phyloP scores from a whole-genome alignment of 2,329 filamentous ascomycete genomes.

The Fusarium denticulatum region DNA sequence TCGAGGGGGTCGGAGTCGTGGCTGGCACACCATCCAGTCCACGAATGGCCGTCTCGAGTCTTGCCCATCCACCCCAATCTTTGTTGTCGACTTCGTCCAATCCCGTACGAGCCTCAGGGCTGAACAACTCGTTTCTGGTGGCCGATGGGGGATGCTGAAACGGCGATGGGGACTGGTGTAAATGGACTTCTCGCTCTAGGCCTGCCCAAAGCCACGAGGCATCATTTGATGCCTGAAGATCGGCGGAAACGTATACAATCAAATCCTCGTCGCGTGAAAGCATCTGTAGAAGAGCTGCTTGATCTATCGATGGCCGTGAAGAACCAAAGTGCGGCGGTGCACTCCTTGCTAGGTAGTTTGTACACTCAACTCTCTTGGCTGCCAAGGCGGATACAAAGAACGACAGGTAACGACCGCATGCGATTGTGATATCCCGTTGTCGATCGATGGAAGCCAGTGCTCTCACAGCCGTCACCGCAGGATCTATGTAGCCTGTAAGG shows the following conservation, averaged over 20 bases:
- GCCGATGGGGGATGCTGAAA: constrained; percentile 33
- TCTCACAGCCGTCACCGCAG: constrained; percentile 77
- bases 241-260: constrained; percentile 84
- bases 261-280: constrained; percentile 80
- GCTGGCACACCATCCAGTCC: constrained; percentile 43
- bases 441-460: constrained; percentile 76
- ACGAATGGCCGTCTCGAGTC: constrained; percentile 65
- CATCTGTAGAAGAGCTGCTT: constrained; percentile 46
- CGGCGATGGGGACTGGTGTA: constrained; percentile 36
- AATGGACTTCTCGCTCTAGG: constrained; percentile 60
- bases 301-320: constrained; percentile 46
- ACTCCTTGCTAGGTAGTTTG: constrained; percentile 50
- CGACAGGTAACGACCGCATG: constrained; percentile 82
- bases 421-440: constrained; percentile 75
- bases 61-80: constrained; percentile 85
- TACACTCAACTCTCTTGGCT: constrained; percentile 61
- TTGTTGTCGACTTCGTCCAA: constrained; percentile 66
- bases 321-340: constrained; percentile 47
- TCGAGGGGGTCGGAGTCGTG: constrained; percentile 46
- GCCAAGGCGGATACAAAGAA: constrained; percentile 81
- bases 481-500: constrained; percentile 76
- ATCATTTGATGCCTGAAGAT: constrained; percentile 82
- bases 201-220: constrained; percentile 85
- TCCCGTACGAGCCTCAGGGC: constrained; percentile 59
- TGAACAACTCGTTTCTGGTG: constrained; percentile 54